These are phyloP conservation scores for Suhomyces atakaporum DNA, from an alignment of 1,139 yeast genomes.

Conservation along the genomic window DNA sequence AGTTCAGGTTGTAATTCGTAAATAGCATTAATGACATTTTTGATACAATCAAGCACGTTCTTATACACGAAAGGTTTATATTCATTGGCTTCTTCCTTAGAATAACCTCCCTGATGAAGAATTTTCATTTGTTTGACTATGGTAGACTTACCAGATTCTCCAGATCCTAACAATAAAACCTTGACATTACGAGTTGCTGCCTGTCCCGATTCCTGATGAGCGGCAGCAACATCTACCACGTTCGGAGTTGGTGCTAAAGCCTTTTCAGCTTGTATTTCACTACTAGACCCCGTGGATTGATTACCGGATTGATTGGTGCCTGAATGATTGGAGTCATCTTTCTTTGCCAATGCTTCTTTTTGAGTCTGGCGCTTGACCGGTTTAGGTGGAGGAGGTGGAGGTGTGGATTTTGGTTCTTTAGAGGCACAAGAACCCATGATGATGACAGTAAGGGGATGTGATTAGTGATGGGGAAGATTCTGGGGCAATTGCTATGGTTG, in stretches of 20 bases:
- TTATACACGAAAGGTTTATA: conserved; percentile 71
- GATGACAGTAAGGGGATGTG: not conserved
- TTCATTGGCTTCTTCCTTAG: conserved; percentile 61
- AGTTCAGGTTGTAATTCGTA: conserved; percentile 51
- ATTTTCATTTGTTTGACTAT: conserved; percentile 75
- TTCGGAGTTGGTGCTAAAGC: conserved; percentile 9
- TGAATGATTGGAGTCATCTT: conserved; percentile 13
- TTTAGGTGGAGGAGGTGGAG: conserved; percentile 8
- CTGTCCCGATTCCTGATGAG: conserved; percentile 7
- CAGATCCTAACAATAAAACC: conserved; percentile 70
- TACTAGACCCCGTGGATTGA: conserved; percentile 26
- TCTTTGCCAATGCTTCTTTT: conserved; percentile 14
- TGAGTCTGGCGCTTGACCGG: conserved; percentile 18
- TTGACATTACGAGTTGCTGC: conserved; percentile 48
- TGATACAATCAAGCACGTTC: conserved; percentile 68
- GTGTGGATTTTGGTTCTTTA: conserved; percentile 22
- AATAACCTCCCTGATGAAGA: conserved; percentile 69
- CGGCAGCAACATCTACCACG: conserved; percentile 13
- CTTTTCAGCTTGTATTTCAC: conserved; percentile 13
- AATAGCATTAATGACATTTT: conserved; percentile 59
- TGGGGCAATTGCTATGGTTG: not conserved
- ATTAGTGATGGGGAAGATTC: not conserved
- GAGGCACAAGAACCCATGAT: conserved; percentile 34
- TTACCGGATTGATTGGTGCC: conserved; percentile 6
- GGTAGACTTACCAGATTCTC: conserved; percentile 80